Conservation (phyloP, 148 eudicot species). For the Cornus florida region DNA sequence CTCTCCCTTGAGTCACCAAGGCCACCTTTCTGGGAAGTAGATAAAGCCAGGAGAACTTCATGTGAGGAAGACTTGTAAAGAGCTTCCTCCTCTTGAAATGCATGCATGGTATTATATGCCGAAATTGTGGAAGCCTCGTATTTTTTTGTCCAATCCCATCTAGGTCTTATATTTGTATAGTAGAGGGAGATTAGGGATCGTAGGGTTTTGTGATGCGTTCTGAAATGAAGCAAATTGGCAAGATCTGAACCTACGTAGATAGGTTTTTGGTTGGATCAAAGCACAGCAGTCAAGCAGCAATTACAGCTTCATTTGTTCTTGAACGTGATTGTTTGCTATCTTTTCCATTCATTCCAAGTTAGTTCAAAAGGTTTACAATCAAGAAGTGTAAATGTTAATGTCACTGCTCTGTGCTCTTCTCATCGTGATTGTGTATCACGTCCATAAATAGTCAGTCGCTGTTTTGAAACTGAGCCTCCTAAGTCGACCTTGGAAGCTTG, state of each 20-base stretch:
- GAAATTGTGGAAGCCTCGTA: background rate
- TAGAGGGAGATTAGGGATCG: background rate
- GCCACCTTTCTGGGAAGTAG: conserved; percentile 39
- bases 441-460: too few relatives aligned
- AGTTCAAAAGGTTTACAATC: background rate
- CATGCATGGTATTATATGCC: background rate
- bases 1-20: conserved; percentile 41
- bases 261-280: background rate
- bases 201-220: background rate
- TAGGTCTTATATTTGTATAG: conserved; percentile 11
- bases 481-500: too few relatives aligned
- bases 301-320: background rate
- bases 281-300: background rate
- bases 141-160: background rate
- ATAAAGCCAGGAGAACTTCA: conserved; percentile 32
- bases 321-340: background rate
- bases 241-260: background rate
- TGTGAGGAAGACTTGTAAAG: conserved; percentile 19
- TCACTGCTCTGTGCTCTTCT: too few relatives aligned
- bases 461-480: too few relatives aligned
- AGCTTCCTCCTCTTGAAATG: background rate
- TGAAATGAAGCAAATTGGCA: conserved; percentile 3
- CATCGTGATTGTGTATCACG: too few relatives aligned
- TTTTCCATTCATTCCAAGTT: background rate
- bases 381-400: too few relatives aligned